Percentiles rank a stretch among this genome's conserved stretches.
Conservation (phyloP, 192 early-diverging fungal species). For the Cetraspora pellucida region DNA sequence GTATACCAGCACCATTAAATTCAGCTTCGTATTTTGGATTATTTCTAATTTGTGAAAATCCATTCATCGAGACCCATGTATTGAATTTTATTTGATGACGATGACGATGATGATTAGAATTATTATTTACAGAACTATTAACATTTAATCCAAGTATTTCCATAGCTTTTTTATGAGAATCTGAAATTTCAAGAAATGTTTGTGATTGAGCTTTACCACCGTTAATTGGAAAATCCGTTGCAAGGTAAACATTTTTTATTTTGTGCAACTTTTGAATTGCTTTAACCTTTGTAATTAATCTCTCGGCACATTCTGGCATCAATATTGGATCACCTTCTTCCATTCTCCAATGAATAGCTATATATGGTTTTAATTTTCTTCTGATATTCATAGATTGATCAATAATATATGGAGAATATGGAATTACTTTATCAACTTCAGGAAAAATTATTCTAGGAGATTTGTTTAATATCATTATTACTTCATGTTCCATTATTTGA, state of each 20-base stretch:
- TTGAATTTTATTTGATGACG: too few species aligned
- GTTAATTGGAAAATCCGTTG: too few species aligned
- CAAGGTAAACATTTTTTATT: too few species aligned
- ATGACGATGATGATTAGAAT: too few species aligned
- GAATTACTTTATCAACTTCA: not conserved
- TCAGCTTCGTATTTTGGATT: not conserved
- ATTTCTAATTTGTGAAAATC: not conserved
- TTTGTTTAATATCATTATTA: slow-evolving; percentile 3
- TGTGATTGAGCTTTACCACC: too few species aligned
- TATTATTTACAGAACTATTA: too few species aligned
- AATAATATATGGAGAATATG: not conserved
- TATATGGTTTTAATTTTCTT: not conserved
- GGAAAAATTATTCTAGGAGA: not conserved
- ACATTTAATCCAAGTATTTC: too few species aligned
- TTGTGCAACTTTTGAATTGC: too few species aligned
- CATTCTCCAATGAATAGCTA: slow-evolving; percentile 25
- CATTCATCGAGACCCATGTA: not conserved
- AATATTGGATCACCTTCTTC: not conserved
- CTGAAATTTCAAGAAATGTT: too few species aligned
- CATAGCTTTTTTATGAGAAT: too few species aligned
- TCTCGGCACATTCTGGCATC: slow-evolving; percentile 8
- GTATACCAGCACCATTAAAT: slow-evolving; percentile 9
- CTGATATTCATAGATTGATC: not conserved
- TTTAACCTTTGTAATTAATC: too few species aligned
- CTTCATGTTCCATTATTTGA: not conserved